Base-by-base conservation (phyloP, 2,329 filamentous ascomycete species). In the Ophiostoma sp. region DNA sequence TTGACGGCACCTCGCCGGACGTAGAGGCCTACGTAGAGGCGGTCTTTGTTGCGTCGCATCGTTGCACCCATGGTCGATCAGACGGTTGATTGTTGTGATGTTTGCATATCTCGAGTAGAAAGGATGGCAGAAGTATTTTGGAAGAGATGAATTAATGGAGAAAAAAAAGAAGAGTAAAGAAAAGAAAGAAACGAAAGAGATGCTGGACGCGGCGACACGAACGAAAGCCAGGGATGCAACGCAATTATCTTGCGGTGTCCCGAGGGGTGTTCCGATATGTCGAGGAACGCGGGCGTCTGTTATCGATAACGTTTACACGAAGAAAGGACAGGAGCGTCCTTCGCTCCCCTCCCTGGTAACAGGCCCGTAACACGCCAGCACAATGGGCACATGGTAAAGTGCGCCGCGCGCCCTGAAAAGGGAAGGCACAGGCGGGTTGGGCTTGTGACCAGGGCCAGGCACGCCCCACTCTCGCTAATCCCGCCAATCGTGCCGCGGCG, bases 21-120 rank as follows among this genome's bases (percentile, higher is more conserved):
- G 45, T 72, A 72, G 42, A 72, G 59, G 48, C 70, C 70, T 3
- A 72, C 70, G 50, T 72, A 72, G 22, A 72, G 70, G 36, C 70
- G 70, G 31, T 57, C 48, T 42, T 72, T 72, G 61, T 68, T 68
- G 33, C 59, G 31, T 55, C 48, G 42, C 55, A 72, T 61, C 42
- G 68, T 59, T 28, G 50, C 68, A 33, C 48, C 68, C 68, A 45
- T 70, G 50, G 39, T 31, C 17, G 68, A 22, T 69, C 45, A 69
- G 28, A 52, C 9, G 36, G 8, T 11, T 31, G 28, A 6, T 33
- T 22, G 22, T 69, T 52, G 66, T 50, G 28, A 22, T 55, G 25
- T 22, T 68, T 52, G 66, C 66, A 69, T 55, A 25, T 52, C 22
- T 31, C 3, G 36, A 9, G 19, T 6, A 31, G 11, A 36, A 12